Evolutionary conservation across 2,329 filamentous ascomycete species (phyloP).

Genomic region (Basipetospora chlamydospora): DNA sequence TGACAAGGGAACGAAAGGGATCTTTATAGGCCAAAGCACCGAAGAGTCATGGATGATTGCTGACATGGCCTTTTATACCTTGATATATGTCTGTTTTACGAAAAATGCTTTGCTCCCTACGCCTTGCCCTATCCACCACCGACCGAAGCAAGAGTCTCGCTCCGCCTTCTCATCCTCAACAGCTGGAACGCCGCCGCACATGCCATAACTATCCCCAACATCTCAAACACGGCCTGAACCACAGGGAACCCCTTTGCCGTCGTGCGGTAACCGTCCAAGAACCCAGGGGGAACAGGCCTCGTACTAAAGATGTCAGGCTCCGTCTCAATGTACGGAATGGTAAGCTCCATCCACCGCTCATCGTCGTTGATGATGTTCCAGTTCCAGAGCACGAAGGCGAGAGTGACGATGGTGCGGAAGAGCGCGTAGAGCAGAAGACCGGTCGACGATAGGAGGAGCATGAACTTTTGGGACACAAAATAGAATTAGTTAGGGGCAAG

Average conservation of each 20-base stretch:
- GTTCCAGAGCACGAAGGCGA: background rate
- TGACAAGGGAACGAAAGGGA: too few relatives aligned
- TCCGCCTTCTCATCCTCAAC: too few relatives aligned
- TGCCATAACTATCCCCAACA: background rate
- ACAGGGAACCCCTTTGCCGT: conserved; percentile 1
- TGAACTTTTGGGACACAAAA: too few relatives aligned
- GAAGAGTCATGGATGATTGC: too few relatives aligned
- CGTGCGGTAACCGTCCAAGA: background rate
- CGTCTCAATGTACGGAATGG: background rate
- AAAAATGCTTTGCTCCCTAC: too few relatives aligned
- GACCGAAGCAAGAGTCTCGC: too few relatives aligned
- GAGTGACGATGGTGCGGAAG: background rate
- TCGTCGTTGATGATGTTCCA: background rate
- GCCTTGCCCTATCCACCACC: too few relatives aligned
- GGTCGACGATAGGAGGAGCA: background rate
- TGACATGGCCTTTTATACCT: too few relatives aligned
- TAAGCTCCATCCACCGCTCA: background rate
- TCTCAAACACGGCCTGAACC: conserved; percentile 1
- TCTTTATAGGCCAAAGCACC: too few relatives aligned
- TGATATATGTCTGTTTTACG: too few relatives aligned
- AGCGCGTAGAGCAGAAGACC: background rate
- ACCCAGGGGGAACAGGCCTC: background rate
- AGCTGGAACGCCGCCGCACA: too few relatives aligned
- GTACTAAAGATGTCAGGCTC: background rate
- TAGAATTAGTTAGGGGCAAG: background rate